These are phyloP conservation scores for Penicillium glabrum DNA, from an alignment of 2,329 filamentous ascomycete genomes.

Conservation along the genomic window DNA sequence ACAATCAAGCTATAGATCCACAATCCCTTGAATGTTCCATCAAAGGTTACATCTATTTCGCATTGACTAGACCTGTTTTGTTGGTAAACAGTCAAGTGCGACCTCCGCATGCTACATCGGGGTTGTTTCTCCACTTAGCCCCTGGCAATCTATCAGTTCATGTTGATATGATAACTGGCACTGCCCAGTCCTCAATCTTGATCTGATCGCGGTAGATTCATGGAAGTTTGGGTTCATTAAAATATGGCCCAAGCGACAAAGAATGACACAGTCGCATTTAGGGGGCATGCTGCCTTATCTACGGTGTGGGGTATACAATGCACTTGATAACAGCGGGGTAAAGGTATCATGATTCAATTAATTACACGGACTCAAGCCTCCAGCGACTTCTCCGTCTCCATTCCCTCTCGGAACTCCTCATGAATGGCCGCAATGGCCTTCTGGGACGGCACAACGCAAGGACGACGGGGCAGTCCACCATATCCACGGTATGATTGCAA, in stretches of 20 bases:
- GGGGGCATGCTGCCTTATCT: background rate
- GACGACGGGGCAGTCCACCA: constrained; percentile 71
- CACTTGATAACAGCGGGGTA: background rate
- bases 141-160: too few relatives aligned
- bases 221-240: background rate
- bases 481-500: constrained; percentile 81
- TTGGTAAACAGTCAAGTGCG: constrained; percentile 6
- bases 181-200: too few relatives aligned
- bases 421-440: constrained; percentile 34
- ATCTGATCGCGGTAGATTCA: background rate
- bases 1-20: background rate
- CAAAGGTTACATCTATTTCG: constrained; percentile 11
- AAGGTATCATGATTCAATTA: background rate
- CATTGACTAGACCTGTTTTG: background rate
- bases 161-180: too few relatives aligned
- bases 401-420: constrained; percentile 38
- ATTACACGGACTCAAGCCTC: constrained; percentile 7
- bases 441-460: constrained; percentile 53
- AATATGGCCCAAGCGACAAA: background rate
- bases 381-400: constrained; percentile 38
- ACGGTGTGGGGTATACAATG: background rate
- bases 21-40: constrained; percentile 12
- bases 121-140: background rate
- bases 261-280: constrained; percentile 1
- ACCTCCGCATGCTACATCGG: constrained; percentile 18